Evolutionary conservation across 495 filamentous ascomycete species (phyloP), one percentile per base, ranked within the genome.

Genomic region (Hypoxylon rickii): DNA sequence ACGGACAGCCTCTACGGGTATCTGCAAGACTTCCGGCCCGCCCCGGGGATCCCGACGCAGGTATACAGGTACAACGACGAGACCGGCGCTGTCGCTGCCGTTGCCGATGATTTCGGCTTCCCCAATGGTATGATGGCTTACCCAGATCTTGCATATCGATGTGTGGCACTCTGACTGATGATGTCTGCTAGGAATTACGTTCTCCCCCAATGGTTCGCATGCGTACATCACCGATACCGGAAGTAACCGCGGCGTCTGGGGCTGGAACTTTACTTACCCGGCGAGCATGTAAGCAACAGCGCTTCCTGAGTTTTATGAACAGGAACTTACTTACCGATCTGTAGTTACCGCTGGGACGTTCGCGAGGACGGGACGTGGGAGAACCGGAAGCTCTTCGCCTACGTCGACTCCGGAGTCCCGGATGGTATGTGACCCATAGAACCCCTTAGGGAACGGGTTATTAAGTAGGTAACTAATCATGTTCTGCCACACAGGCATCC

Each of bases 1-100:
- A 87, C 83, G 1, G 83, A 87, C 63, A 81, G 83, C 1, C 74
- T 71, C n/a, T 87, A 86, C 52, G 83, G 83, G 7, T 73, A 72
- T 44, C 72, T 82, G 26, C 79, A 86, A 53, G 76, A 81, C 3
- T 85, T 82, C 67, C 73, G 83, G 11, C 80, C 76, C 0, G 44
- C 47, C 0, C 82, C 81, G 0, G 71, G 71, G 0, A 53, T 87
- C 2, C 81, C 75, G 10, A 75, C 67, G 24, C 83, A 85, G 52
- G 82, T 86, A 3, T 86, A 83, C 62, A 72, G 81, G 11, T 83
- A 73, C 39, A 69, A 78, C 44, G 72, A 76, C 6, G 51, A 55
- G 5, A 79, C 71, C 0, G 79, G 77, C 0, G 72, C 69, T 12
- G 70, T 83, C 21, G 68, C 73, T 10, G 77, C 78, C 11, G 77